A percentile compares a stretch with the other conserved stretches of the same genome.
These are phyloP conservation scores for Stenogyne calaminthoides DNA, from an alignment of 305 asterid genomes.

Conservation along the genomic window DNA sequence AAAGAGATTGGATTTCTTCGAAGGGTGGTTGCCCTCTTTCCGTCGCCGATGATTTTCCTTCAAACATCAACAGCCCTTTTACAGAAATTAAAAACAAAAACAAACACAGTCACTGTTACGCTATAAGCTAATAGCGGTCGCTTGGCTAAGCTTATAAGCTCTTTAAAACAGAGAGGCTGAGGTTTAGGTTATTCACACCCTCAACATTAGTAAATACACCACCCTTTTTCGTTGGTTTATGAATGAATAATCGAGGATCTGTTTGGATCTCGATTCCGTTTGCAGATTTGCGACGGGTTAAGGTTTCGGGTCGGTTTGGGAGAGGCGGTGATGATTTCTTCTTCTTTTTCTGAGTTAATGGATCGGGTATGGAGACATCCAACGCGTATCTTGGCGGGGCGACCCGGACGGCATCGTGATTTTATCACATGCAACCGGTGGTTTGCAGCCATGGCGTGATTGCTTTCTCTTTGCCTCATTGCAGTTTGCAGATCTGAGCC, in stretches of 20 bases:
- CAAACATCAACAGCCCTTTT: constrained; percentile 21
- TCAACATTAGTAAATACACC: no score
- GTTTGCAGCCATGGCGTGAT: constrained; percentile 40
- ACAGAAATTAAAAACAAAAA: not conserved
- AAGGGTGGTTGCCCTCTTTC: constrained; percentile 49
- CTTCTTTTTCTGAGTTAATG: constrained; percentile 30
- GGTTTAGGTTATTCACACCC: not conserved
- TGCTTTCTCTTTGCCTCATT: constrained; percentile 10
- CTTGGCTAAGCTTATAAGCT: no score
- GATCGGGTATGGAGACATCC: constrained; percentile 28
- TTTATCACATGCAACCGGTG: constrained; percentile 25
- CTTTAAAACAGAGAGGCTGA: no score
- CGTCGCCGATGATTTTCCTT: constrained; percentile 28
- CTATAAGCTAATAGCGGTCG: no score
- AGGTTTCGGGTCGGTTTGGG: no score
- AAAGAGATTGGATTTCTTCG: constrained; percentile 32
- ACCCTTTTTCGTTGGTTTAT: not conserved
- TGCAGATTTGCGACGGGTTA: no score
- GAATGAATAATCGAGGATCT: not conserved
- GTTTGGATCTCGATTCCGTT: not conserved
- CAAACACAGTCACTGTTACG: no score
- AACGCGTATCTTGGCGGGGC: constrained; percentile 40
- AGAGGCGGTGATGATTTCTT: constrained; percentile 33
- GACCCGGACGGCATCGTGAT: constrained; percentile 24
- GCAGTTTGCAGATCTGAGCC: constrained; percentile 37